Conservation (phyloP, 208 protist genomes). For the Leishmania major region DNA sequence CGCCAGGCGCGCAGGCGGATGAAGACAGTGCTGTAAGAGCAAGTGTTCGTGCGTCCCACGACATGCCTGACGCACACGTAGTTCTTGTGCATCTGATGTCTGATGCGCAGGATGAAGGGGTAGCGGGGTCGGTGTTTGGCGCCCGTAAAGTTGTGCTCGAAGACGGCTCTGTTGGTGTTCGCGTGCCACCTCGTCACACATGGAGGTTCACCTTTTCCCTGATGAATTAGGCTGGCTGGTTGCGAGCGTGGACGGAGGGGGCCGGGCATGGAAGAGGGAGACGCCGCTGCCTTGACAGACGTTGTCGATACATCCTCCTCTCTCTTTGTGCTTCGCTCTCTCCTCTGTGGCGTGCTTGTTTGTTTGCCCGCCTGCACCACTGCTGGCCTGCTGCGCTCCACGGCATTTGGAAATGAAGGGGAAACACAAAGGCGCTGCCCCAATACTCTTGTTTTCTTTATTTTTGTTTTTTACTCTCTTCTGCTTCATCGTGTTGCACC, state of each 20-base stretch:
- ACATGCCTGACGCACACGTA: slow-evolving; percentile 2
- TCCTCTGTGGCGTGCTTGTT: background rate
- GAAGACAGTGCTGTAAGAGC: background rate
- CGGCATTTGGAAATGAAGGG: background rate
- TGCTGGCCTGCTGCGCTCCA: background rate
- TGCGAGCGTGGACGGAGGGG: background rate
- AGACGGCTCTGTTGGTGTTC: background rate
- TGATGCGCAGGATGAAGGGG: too few relatives aligned
- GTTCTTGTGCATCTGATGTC: slow-evolving; percentile 16
- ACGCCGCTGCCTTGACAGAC: background rate
- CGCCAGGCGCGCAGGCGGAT: too few relatives aligned
- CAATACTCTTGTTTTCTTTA: too few relatives aligned
- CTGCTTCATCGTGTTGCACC: background rate
- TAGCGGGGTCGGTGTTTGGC: slow-evolving; percentile 17
- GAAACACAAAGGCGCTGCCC: background rate
- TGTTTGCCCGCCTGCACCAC: background rate
- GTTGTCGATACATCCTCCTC: background rate
- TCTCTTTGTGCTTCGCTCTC: too few relatives aligned
- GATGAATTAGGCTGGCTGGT: background rate
- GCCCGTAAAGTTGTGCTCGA: background rate
- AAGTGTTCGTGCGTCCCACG: background rate
- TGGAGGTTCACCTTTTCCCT: slow-evolving; percentile 26
- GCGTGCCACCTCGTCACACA: slow-evolving; percentile 14
- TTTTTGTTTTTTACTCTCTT: background rate
- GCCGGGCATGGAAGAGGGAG: background rate